These are phyloP conservation scores for Cladosporium cucumerinum DNA, from an alignment of 2,329 filamentous ascomycete genomes.

Conservation along the genomic window DNA sequence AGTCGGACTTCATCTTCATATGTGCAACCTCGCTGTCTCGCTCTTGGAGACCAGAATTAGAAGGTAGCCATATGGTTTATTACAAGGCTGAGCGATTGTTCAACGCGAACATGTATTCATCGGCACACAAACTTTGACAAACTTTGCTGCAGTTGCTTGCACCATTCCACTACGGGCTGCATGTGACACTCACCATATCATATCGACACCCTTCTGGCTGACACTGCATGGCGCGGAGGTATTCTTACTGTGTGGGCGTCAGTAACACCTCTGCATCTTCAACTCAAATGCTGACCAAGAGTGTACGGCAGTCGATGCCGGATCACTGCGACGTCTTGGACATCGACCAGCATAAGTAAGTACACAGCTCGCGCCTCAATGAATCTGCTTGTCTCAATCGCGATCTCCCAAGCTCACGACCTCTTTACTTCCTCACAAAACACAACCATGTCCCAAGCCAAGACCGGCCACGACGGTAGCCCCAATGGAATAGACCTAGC, in stretches of 20 bases:
- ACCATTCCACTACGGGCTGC: not conserved
- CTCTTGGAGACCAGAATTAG: not conserved
- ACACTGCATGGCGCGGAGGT: not conserved
- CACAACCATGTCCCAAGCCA: not conserved
- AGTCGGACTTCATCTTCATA: not conserved
- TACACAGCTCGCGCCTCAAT: not conserved
- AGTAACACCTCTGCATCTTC: not conserved
- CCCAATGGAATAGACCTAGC: conserved; percentile 26
- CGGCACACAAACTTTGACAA: not conserved
- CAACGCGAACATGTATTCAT: not conserved
- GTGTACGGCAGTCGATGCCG: not conserved
- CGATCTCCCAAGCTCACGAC: not conserved
- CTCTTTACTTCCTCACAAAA: not conserved
- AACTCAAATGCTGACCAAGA: not conserved
- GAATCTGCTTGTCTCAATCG: not conserved
- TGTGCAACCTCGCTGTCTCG: not conserved
- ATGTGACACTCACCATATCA: not conserved
- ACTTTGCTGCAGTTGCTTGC: not conserved
- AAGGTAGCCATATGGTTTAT: not conserved
- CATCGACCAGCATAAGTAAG: not conserved
- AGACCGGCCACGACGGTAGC: conserved; percentile 20
- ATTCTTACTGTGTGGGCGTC: not conserved
- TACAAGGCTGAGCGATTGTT: not conserved
- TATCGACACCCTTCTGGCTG: not conserved
- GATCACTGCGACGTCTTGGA: not conserved